Evolutionary conservation across 176 grass and related monocot species (phyloP), one percentile per base, ranked within the genome.

Genomic region (Coix lacrymajobi): DNA sequence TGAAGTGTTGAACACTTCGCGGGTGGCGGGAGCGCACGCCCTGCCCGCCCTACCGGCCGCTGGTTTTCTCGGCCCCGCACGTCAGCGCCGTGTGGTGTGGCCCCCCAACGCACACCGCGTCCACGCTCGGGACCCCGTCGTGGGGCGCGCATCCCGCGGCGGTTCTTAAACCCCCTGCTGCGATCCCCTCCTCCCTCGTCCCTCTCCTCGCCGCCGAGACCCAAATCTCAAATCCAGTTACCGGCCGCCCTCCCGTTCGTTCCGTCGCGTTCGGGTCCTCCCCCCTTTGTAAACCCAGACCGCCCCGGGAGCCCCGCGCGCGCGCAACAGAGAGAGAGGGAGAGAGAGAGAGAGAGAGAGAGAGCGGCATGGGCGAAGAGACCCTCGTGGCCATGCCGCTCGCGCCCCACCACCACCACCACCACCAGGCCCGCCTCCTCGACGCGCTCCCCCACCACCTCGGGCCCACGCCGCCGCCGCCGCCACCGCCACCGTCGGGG

Each of bases 351-450:
- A 67, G 74, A 37, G 75, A 67, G 14, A 11, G 43, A 5, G 11
- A 11, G n/a, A 6, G 36, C 67, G 78, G 13, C 20, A 92, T 92
- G 90, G 87, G 90, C 58, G 84, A 89, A 77, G 90, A 89, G 54
- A 83, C 87, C 64, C 84, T 87, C 71, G 72, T 84, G 63, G 84
- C 87, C 87, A 86, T 84, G 62, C 87, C 84, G 71, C 80, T 73
- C 76, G 60, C 87, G 60, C 84, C 83, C 17, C 71, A 81, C 43
- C 83, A 73, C 60, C 36, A 76, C 43, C 83, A 73, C 69, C 37
- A 32, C 62, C 73, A 85, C 62, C 87, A 85, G 62, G 22, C 30
- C 6, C 63, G 17, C 44, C 64, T 71, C 44, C 64, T 71, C 78
- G 34, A 78, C 73, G 37, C 32, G 38, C 62, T 45, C 36, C 22